Evolutionary conservation across 2,329 filamentous ascomycete species (phyloP), one percentile per base, ranked within the genome.

Genomic region (Sporothrix sp.): DNA sequence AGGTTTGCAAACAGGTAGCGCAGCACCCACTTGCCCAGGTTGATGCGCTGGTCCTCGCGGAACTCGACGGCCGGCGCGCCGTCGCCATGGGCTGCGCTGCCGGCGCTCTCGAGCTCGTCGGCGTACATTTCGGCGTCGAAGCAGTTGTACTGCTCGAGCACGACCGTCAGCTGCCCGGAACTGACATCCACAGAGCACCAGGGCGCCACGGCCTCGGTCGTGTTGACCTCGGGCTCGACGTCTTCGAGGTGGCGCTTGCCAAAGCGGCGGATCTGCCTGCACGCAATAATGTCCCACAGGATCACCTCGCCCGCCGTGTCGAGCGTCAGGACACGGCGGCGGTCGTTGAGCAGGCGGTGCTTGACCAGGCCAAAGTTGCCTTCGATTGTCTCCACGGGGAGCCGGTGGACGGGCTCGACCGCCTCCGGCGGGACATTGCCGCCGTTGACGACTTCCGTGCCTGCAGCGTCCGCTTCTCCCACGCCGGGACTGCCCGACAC

Each of bases 41-140:
- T 97, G 65, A 97, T 95, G 69, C 93, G 81, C 68, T 97, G 91
- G 60, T 98, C 93, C 60, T 97, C 91, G 52, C 85, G 76, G 62
- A 95, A 95, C 11, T 90, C 84, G 16, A 85, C 72, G n/a, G n/a
- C n/a, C n/a, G n/a, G n/a, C n/a, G 79, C 72, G 55, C 88, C 83
- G 10, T 85, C 30, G 14, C n/a, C 8, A 1, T 35, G 21, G 9
- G 3, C 23, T 11, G 13, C 28, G 16, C 21, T 20, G 14, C 11
- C 18, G 27, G 16, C 3, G 21, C 28, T 38, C 16, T 45, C 72
- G 14, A 94, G 71, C 66, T 97, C 90, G 63, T 98, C 93, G 1
- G 89, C 91, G 64, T 98, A 98, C 66, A 95, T 85, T 62, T 98
- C 93, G 14, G 90, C 93, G 66, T 98, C 93, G 59, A 98, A 98